Evolutionary conservation across 768 basidiomycete species (phyloP).

Genomic region (Hebeloma cylindrosporum): DNA sequence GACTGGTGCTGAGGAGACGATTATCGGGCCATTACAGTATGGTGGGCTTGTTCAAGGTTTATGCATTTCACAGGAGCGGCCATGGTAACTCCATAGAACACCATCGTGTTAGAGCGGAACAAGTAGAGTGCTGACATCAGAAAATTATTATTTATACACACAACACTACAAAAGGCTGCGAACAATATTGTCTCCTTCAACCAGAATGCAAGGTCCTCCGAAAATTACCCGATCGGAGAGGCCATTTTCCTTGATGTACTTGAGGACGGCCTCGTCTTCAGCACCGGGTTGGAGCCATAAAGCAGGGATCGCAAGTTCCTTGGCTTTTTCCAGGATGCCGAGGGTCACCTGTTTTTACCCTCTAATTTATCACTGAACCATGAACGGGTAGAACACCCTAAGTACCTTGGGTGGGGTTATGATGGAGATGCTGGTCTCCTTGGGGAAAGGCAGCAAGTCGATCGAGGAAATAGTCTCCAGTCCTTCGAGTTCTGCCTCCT

Average conservation of each 20-base stretch:
- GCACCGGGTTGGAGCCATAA: slow-evolving; percentile 93
- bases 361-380: slow-evolving; percentile 1
- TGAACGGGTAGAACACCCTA: neutral
- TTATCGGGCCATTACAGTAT: slow-evolving; percentile 9
- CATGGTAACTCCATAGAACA: neutral
- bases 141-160: neutral
- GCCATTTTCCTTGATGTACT: slow-evolving; percentile 65
- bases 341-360: slow-evolving; percentile 61
- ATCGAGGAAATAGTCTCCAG: slow-evolving; percentile 55
- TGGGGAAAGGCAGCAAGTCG: slow-evolving; percentile 55
- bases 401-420: slow-evolving; percentile 73
- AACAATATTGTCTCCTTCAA: slow-evolving; percentile 66
- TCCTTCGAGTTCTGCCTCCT: slow-evolving; percentile 69
- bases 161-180: slow-evolving; percentile 21
- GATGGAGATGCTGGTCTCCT: slow-evolving; percentile 72
- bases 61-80: neutral
- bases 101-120: too few relatives aligned
- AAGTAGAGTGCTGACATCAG: too few relatives aligned
- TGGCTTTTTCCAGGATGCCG: slow-evolving; percentile 61
- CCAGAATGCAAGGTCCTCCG: slow-evolving; percentile 82
- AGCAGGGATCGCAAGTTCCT: slow-evolving; percentile 66
- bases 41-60: neutral
- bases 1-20: slow-evolving; percentile 2
- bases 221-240: slow-evolving; percentile 69
- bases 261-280: slow-evolving; percentile 60